A percentile compares a stretch with the other conserved stretches of the same genome.
phyloP scores from a whole-genome alignment of 305 asterid genomes.

The Ilex paraguariensis region DNA sequence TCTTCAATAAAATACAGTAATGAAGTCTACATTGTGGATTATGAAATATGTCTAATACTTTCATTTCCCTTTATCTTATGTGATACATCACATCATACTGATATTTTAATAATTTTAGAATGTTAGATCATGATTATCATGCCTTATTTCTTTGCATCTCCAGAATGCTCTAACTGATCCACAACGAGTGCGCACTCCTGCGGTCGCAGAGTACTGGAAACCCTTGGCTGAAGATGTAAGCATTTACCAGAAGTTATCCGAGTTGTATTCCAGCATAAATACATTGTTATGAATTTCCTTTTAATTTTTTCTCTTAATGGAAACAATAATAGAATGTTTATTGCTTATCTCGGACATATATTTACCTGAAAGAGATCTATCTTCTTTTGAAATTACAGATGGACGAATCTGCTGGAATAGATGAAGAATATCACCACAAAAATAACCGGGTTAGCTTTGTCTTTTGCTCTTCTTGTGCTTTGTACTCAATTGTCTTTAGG shows the following conservation, averaged over 20 bases:
- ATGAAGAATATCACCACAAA: conserved; percentile 96
- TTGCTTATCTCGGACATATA: too few relatives aligned
- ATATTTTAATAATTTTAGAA: too few relatives aligned
- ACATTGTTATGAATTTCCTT: too few relatives aligned
- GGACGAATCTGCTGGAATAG: conserved; percentile 98
- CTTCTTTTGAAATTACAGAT: conserved; percentile 49
- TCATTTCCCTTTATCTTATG: too few relatives aligned
- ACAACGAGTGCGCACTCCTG: conserved; percentile 75
- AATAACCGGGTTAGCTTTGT: conserved; percentile 64
- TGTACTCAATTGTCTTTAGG: neutral
- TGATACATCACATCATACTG: too few relatives aligned
- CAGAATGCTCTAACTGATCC: conserved; percentile 93
- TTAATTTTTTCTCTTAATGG: too few relatives aligned
- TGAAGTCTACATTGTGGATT: too few relatives aligned
- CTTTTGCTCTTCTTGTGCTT: conserved; percentile 15
- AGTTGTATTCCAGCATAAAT: conserved; percentile 10
- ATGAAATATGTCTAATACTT: too few relatives aligned
- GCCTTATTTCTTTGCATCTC: conserved; percentile 12
- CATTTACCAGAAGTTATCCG: conserved; percentile 16
- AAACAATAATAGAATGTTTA: neutral
- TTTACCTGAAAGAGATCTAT: conserved; percentile 11
- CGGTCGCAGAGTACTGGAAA: conserved; percentile 88
- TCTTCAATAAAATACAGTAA: too few relatives aligned
- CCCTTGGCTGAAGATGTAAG: conserved; percentile 97
- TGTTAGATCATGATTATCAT: neutral